phyloP scores from a whole-genome alignment of 2,329 filamentous ascomycete genomes.

The Aspergillus sp. region DNA sequence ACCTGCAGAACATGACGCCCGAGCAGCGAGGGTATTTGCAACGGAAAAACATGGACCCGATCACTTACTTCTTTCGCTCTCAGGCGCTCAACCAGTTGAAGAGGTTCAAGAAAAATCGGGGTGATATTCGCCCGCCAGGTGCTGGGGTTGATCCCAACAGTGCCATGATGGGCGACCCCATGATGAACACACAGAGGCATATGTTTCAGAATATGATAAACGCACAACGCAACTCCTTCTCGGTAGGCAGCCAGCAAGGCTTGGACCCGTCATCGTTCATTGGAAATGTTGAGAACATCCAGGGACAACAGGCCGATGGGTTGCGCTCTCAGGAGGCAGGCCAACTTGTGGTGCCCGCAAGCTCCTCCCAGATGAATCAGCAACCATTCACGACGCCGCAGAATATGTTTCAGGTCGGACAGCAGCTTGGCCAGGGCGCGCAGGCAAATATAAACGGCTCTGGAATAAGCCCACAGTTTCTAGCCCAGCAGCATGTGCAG shows the following conservation, averaged over 20 bases:
- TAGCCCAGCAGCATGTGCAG: conserved; percentile 47
- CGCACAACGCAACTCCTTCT: conserved; percentile 42
- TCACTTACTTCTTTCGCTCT: conserved; percentile 54
- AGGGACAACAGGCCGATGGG: conserved; percentile 64
- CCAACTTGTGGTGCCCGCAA: conserved; percentile 65
- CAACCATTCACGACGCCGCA: conserved; percentile 44
- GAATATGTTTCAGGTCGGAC: conserved; percentile 43
- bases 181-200: conserved; percentile 45
- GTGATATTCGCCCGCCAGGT: conserved; percentile 35
- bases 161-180: conserved; percentile 39
- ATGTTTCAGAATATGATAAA: conserved; percentile 46
- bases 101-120: conserved; percentile 34
- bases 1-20: conserved; percentile 48
- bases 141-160: conserved; percentile 32
- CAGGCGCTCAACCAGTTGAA: conserved; percentile 49
- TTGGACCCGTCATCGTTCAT: conserved; percentile 43
- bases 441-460: conserved; percentile 41
- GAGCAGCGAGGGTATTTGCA: conserved; percentile 52
- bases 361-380: conserved; percentile 55
- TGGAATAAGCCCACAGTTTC: conserved; percentile 42
- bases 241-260: conserved; percentile 34
- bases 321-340: conserved; percentile 62
- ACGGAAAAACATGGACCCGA: conserved; percentile 50
- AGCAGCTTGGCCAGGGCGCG: conserved; percentile 44
- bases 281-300: conserved; percentile 56